These are phyloP conservation scores for Cytidiella melzeri DNA, from an alignment of 768 basidiomycete genomes.

Conservation along the genomic window DNA sequence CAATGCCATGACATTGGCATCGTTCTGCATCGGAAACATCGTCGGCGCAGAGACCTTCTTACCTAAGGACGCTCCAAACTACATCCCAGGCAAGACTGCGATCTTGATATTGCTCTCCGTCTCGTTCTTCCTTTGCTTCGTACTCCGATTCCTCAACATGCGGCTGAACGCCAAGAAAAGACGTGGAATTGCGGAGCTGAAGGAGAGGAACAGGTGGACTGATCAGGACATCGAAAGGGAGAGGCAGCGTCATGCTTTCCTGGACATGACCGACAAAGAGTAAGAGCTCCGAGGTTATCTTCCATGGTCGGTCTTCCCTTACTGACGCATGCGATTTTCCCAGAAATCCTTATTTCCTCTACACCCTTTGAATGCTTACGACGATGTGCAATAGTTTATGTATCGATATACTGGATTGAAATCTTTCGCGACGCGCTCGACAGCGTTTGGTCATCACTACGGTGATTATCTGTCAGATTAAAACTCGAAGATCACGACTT, in stretches of 20 bases:
- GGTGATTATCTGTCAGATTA: too few relatives aligned
- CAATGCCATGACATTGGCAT: slow-evolving; percentile 50
- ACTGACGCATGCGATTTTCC: not conserved
- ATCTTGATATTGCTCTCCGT: slow-evolving; percentile 53
- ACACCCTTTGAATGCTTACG: too few relatives aligned
- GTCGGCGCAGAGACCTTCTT: slow-evolving; percentile 59
- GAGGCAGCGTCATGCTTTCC: slow-evolving; percentile 55
- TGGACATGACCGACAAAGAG: slow-evolving; percentile 59
- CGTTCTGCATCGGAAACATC: slow-evolving; percentile 54
- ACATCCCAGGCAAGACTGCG: slow-evolving; percentile 63
- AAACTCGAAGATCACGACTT: too few relatives aligned
- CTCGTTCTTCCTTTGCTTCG: slow-evolving; percentile 40
- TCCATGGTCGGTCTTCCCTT: not conserved
- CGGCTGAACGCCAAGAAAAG: slow-evolving; percentile 45
- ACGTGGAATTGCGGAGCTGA: slow-evolving; percentile 35
- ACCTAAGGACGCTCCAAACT: slow-evolving; percentile 52
- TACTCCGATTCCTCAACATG: slow-evolving; percentile 51
- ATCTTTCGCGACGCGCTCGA: too few relatives aligned
- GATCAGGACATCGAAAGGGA: slow-evolving; percentile 51
- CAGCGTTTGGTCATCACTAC: too few relatives aligned
- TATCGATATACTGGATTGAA: too few relatives aligned
- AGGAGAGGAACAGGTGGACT: slow-evolving; percentile 44
- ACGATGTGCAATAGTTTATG: too few relatives aligned
- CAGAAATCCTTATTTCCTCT: slow-evolving; percentile 55
- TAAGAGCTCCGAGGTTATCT: slow-evolving; percentile 31